Base-by-base conservation (phyloP, 208 protist species). In the Leishmania major region DNA sequence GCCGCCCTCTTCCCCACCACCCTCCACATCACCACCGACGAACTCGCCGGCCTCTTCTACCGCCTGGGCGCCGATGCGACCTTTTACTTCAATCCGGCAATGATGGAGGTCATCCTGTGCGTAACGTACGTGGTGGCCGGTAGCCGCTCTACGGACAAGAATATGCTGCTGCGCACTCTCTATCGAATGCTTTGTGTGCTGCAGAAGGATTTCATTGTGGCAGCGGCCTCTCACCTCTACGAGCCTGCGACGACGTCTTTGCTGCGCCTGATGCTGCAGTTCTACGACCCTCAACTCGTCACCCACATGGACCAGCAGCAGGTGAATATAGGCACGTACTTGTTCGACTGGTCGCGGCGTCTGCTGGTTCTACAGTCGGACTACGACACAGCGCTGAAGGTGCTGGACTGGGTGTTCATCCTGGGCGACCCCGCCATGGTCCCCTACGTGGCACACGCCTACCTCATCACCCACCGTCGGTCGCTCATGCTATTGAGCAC, bases 241-340 rank as follows among this genome's bases (percentile, higher is more conserved):
- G 85, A 89, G 55, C 62, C 75, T 1, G 81, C 81, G 35, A 83
- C 85, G 22, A 51, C 66, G 40, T 28, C 64, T 37, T 70, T 97
- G 57, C 87, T 97, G 53, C 89, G 92, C n/a, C 84, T 98, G n/a
- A 75, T 98, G 66, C 90, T 98, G 69, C 96, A 98, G 85, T 98
- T 98, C 85, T 95, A 95, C 71, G 95, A 97, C 85, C 95, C 96
- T 1, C 81, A 79, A 3, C 89, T 98, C 10, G 91, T 91, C 31
- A 82, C 91, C 5, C 93, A 97, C 88, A 84, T 98, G 55, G 96
- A 98, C 78, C 91, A 91, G 49, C 85, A 91, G 43, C 80, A 92
- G 71, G 84, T 95, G 2, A 88, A 96, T 80, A 79, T 91, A 35
- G 93, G 92, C 43, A 43, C 5, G 13, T 88, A 87, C 79, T n/a